Percentiles rank a stretch among this genome's conserved stretches.
These are phyloP conservation scores for Salvia hispanica DNA, from an alignment of 257 asterid species.

Conservation along the genomic window DNA sequence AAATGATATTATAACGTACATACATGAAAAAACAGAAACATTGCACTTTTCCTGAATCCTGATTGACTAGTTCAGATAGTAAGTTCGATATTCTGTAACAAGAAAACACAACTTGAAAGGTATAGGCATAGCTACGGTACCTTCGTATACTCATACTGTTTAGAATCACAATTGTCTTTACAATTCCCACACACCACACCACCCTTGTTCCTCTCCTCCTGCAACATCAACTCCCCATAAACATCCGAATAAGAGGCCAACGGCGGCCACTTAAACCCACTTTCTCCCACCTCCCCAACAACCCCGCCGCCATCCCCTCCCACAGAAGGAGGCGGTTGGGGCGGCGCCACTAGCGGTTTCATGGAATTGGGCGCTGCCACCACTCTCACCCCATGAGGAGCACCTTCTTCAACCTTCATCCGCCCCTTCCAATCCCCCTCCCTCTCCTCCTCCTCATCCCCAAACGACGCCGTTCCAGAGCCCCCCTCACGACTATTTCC, in stretches of 20 bases:
- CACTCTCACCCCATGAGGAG: conserved; percentile 90
- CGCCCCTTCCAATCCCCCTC: conserved; percentile 54
- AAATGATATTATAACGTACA: background rate
- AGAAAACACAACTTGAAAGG: background rate
- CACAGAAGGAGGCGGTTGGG: conserved; percentile 40
- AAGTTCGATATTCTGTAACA: background rate
- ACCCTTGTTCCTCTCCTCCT: conserved; percentile 42
- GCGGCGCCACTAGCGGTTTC: conserved; percentile 60
- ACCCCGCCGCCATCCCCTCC: conserved; percentile 45
- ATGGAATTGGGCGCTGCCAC: conserved; percentile 89
- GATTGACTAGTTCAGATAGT: background rate
- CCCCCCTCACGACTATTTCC: conserved; percentile 17
- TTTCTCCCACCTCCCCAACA: conserved; percentile 52
- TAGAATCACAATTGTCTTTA: conserved; percentile 56
- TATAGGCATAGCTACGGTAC: conserved; percentile 34
- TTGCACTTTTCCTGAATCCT: background rate
- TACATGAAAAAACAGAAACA: background rate
- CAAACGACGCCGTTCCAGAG: conserved; percentile 26
- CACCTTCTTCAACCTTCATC: conserved; percentile 87
- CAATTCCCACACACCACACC: conserved; percentile 63
- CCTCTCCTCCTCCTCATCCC: conserved; percentile 57
- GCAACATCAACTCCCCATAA: conserved; percentile 61
- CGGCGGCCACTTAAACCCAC: conserved; percentile 67
- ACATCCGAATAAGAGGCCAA: conserved; percentile 82
- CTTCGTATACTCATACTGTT: conserved; percentile 55